phyloP scores from a whole-genome alignment of 768 basidiomycete species.

The Boletus coccyginus region DNA sequence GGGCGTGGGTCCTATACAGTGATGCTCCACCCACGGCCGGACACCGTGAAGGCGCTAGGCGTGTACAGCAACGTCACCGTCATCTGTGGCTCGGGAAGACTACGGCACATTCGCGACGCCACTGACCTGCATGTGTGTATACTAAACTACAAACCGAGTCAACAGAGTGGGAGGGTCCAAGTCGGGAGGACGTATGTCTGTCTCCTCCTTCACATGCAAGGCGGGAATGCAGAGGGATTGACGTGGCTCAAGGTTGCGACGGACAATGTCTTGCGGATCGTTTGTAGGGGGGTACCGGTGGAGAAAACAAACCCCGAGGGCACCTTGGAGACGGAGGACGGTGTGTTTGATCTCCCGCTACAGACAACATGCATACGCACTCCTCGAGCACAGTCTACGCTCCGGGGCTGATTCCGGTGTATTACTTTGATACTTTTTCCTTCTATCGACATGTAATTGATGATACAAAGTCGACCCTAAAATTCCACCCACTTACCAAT shows the following conservation, averaged over 20 bases:
- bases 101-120: slow-evolving; percentile 9
- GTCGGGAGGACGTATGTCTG: slow-evolving; percentile 20
- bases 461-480: no score
- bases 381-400: slow-evolving; percentile 8
- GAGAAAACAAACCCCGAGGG: background rate
- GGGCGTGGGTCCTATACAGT: slow-evolving; percentile 7
- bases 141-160: slow-evolving; percentile 19
- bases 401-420: background rate
- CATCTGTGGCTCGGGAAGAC: slow-evolving; percentile 14
- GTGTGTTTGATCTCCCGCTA: slow-evolving; percentile 11
- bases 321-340: background rate
- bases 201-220: slow-evolving; percentile 19
- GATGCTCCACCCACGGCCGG: slow-evolving; percentile 5
- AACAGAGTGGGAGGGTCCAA: slow-evolving; percentile 7
- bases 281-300: slow-evolving; percentile 4
- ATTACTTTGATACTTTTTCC: background rate
- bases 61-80: slow-evolving; percentile 3
- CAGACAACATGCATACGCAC: slow-evolving; percentile 9
- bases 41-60: background rate
- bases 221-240: background rate
- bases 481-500: background rate
- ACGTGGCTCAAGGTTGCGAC: slow-evolving; percentile 26
- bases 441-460: no score
- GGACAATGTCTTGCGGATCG: slow-evolving; percentile 21
- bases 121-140: slow-evolving; percentile 20